Evolutionary conservation across 371 early-diverging fungal species (phyloP), one percentile per base, ranked within the genome.

Genomic region (Circinella umbellata): DNA sequence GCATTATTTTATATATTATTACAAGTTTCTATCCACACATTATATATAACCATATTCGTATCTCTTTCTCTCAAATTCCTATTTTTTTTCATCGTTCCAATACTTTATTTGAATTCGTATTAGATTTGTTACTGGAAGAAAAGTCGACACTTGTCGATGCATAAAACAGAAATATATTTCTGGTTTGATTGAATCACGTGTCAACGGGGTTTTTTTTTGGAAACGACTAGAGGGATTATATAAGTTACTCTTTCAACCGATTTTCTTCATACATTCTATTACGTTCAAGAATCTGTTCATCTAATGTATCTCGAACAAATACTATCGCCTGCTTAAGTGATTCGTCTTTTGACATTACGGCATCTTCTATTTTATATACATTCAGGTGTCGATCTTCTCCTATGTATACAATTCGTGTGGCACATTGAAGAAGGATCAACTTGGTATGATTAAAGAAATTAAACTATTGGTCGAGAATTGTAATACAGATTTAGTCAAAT

Each of bases 381-480:
- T 37, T 36, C 15, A 68, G 42, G 11, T 68, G 38, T 38, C 68
- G 51, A 37, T 60, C 57, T 61, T 76, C 64, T 63, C 87, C 77
- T 37, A 91, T 82, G 67, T 79, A 88, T 10, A 89, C 82, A 9
- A 91, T 73, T n/a, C 75, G 68, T 13, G 61, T 63, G 11, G 80
- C 91, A 60, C 85, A 84, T 67, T 84, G 71, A 42, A 82, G 82
- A 20, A 95, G 67, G 17, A 94, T 83, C 46, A 95, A 75, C 73
- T 93, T 94, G 9, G 85, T 82, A 69, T 92, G 92, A 70, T 92
- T 89, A 66, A 81, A 85, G 71, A 94, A 86, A 70, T 91, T 94
- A 69, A 95, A 74, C 91, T 92, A 74, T 34, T 27, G 27, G 27
- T 27, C 27, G 27, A 39, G 34, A 15, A 65, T 9, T 38, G 15